Evolutionary conservation across 2,329 filamentous ascomycete genomes (phyloP).

Genomic region (Fusarium sp.): DNA sequence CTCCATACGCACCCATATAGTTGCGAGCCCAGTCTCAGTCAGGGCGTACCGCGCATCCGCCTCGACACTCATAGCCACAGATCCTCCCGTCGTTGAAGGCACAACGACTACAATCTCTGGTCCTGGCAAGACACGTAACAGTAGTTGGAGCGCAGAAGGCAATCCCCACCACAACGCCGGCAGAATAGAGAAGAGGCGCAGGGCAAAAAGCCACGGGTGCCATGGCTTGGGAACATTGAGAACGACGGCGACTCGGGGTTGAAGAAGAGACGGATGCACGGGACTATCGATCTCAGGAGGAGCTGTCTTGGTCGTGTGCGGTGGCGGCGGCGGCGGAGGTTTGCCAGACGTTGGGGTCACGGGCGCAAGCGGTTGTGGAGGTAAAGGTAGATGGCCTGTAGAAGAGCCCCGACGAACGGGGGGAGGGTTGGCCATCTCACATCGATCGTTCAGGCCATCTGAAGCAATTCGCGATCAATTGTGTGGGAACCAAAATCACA

Average conservation of each 20-base stretch:
- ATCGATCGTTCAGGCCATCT: slow-evolving; percentile 39
- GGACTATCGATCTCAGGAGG: slow-evolving; percentile 9
- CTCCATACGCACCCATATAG: slow-evolving; percentile 71
- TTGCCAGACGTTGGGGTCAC: slow-evolving; percentile 17
- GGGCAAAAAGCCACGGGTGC: slow-evolving; percentile 76
- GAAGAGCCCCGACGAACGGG: slow-evolving; percentile 39
- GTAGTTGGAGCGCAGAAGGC: slow-evolving; percentile 72
- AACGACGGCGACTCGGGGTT: slow-evolving; percentile 80
- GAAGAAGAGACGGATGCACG: slow-evolving; percentile 60
- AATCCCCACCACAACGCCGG: slow-evolving; percentile 78
- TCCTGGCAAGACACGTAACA: slow-evolving; percentile 66
- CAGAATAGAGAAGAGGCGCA: slow-evolving; percentile 74
- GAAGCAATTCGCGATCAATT: slow-evolving; percentile 6
- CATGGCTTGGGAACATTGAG: slow-evolving; percentile 76
- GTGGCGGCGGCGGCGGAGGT: neutral
- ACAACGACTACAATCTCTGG: slow-evolving; percentile 42
- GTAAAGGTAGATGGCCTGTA: slow-evolving; percentile 35
- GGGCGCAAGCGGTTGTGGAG: slow-evolving; percentile 27
- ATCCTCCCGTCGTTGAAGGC: slow-evolving; percentile 36
- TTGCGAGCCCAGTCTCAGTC: slow-evolving; percentile 75
- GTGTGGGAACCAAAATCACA: neutral
- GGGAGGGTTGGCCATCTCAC: slow-evolving; percentile 40
- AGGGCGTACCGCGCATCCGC: slow-evolving; percentile 51
- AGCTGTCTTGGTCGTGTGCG: slow-evolving; percentile 6
- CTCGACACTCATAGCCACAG: slow-evolving; percentile 28